Percentiles rank a stretch among this genome's conserved stretches.
Conservation (phyloP, 1,284 basidiomycete species). For the Cutaneotrichosporon cyanovorans region DNA sequence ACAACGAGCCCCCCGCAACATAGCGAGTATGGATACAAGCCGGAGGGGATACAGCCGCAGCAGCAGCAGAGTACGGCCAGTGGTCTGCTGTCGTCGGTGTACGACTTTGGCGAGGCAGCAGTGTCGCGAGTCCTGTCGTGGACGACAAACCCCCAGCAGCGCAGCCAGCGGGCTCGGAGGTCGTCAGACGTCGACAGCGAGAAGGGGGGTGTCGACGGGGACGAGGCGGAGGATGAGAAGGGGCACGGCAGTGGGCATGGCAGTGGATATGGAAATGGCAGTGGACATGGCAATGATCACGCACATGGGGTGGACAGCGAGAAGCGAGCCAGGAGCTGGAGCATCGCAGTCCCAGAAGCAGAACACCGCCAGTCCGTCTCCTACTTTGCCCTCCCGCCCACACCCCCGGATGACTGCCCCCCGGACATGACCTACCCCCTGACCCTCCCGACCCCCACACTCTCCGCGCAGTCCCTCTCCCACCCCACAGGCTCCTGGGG, state of each 20-base stretch:
- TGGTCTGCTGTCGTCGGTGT: conserved; percentile 23
- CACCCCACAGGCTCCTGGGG: conserved; percentile 7
- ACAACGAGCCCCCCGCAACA: conserved; percentile 2
- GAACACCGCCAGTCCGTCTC: conserved; percentile 7
- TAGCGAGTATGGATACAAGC: too few relatives aligned
- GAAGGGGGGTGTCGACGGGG: conserved; percentile 38
- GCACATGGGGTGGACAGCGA: too few relatives aligned
- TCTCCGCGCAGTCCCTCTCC: conserved; percentile 38
- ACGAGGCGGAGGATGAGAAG: conserved; percentile 17
- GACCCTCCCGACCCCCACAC: conserved; percentile 41
- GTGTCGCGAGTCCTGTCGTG: conserved; percentile 21
- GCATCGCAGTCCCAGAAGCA: conserved; percentile 7
- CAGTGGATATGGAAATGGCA: conserved; percentile 5
- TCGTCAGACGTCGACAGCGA: conserved; percentile 37
- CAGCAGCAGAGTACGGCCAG: background rate
- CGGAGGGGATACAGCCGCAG: background rate
- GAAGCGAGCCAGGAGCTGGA: too few relatives aligned
- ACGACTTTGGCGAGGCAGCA: conserved; percentile 29
- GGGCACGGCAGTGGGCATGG: too few relatives aligned
- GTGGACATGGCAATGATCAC: too few relatives aligned
- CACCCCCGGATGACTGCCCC: conserved; percentile 24
- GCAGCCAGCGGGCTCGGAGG: conserved; percentile 2
- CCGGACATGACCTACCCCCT: conserved; percentile 8
- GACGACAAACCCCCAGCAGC: conserved; percentile 1
- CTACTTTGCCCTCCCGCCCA: conserved; percentile 35